Conservation (phyloP, 495 filamentous ascomycete species). For the Aspergillus ostianus region DNA sequence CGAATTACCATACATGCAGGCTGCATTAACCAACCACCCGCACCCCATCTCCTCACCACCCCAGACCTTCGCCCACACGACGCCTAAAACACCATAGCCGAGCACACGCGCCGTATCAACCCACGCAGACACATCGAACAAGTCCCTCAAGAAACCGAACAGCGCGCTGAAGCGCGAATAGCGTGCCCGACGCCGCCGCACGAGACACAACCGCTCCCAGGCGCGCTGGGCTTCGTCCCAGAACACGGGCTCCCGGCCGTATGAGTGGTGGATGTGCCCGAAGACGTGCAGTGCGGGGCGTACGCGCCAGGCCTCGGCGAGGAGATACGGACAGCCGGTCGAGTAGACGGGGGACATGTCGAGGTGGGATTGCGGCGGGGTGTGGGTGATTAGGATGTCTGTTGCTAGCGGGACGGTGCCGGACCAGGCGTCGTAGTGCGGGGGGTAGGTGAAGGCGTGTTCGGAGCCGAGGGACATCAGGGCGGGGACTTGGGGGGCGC, state of each 20-base stretch:
- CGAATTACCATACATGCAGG: slow-evolving; percentile 66
- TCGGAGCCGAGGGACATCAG: slow-evolving; percentile 53
- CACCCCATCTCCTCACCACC: slow-evolving; percentile 54
- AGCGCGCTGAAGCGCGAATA: slow-evolving; percentile 25
- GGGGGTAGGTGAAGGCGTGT: slow-evolving; percentile 66
- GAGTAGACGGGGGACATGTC: slow-evolving; percentile 58
- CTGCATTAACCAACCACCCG: slow-evolving; percentile 73
- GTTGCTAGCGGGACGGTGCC: slow-evolving; percentile 68
- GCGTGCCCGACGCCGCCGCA: slow-evolving; percentile 30
- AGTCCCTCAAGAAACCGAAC: slow-evolving; percentile 49
- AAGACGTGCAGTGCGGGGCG: slow-evolving; percentile 82
- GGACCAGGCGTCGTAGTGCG: slow-evolving; percentile 60
- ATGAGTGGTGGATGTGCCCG: slow-evolving; percentile 77
- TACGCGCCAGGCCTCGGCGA: slow-evolving; percentile 75
- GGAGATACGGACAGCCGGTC: slow-evolving; percentile 72
- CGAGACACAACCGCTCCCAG: slow-evolving; percentile 62
- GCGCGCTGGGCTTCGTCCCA: slow-evolving; percentile 74
- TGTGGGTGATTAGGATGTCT: slow-evolving; percentile 86
- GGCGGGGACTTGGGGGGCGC: slow-evolving; percentile 62
- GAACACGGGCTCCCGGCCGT: slow-evolving; percentile 63
- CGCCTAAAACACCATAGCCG: slow-evolving; percentile 57
- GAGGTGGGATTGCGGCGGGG: slow-evolving; percentile 66
- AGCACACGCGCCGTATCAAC: slow-evolving; percentile 59
- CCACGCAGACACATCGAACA: slow-evolving; percentile 57
- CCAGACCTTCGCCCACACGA: slow-evolving; percentile 73